A percentile compares a stretch with the other conserved stretches of the same genome.
phyloP scores from a whole-genome alignment of 177 flowering plant species.

The Tripterygium wilfordii region DNA sequence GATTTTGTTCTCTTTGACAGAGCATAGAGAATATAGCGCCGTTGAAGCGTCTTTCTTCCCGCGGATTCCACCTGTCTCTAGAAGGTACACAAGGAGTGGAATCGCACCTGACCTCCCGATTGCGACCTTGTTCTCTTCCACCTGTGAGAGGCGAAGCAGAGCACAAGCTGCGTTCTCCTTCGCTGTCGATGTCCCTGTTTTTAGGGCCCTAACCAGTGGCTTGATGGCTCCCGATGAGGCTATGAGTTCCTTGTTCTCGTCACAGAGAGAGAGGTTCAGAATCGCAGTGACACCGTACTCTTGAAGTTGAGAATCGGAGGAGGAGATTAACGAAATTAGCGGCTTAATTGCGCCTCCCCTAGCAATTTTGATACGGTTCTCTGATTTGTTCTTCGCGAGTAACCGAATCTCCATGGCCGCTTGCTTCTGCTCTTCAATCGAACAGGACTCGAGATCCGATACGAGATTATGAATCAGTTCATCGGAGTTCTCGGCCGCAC shows the following conservation, averaged over 20 bases:
- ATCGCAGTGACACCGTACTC: constrained; percentile 91
- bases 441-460: constrained; percentile 50
- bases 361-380: constrained; percentile 73
- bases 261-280: constrained; percentile 78
- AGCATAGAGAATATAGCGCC: constrained; percentile 69
- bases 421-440: constrained; percentile 61
- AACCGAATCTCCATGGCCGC: constrained; percentile 81
- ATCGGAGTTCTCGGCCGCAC: constrained; percentile 61
- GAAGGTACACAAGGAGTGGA: constrained; percentile 55
- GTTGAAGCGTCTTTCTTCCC: constrained; percentile 91
- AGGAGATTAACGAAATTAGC: constrained; percentile 52
- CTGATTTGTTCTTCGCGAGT: constrained; percentile 78
- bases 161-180: constrained; percentile 95
- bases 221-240: constrained; percentile 69
- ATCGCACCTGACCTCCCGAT: constrained; percentile 91
- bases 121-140: constrained; percentile 54
- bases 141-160: constrained; percentile 65
- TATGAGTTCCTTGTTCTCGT: constrained; percentile 72
- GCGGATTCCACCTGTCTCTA: constrained; percentile 53
- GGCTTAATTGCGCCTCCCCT: constrained; percentile 73
- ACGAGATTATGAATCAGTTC: constrained; percentile 64
- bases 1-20: constrained; percentile 73
- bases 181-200: constrained; percentile 59
- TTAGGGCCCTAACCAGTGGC: constrained; percentile 62
- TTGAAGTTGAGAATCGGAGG: constrained; percentile 64